Conservation (phyloP, 257 asterid species). For the Solanum etuberosum region DNA sequence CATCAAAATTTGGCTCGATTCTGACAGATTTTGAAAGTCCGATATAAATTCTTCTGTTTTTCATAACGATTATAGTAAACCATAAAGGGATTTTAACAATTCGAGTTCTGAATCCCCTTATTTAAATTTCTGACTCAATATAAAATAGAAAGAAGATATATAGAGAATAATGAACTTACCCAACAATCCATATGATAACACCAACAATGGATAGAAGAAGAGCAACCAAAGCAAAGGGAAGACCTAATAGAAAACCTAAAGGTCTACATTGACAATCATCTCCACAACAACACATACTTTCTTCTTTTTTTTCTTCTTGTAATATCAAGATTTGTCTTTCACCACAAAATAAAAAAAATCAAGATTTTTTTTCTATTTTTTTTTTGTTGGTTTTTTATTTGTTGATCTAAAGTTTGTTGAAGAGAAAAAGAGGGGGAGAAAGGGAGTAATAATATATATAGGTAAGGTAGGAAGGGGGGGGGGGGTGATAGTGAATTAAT, state of each 20-base stretch:
- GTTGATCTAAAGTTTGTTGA: not conserved
- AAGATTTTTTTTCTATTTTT: not conserved
- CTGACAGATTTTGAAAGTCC: not conserved
- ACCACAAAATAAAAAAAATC: not conserved
- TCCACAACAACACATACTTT: constrained; percentile 13
- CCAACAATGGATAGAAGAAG: constrained; percentile 20
- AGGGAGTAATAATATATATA: not conserved
- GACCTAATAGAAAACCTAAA: constrained; percentile 17
- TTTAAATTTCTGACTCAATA: not conserved
- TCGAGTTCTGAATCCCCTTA: not conserved
- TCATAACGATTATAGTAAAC: not conserved
- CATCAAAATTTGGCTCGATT: not conserved
- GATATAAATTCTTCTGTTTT: not conserved
- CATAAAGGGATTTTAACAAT: not conserved
- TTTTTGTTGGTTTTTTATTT: not conserved
- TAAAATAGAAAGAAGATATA: not conserved
- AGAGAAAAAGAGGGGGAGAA: not conserved
- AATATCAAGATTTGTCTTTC: not conserved
- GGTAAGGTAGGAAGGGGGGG: rapidly evolving
- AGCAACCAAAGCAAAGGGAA: constrained; percentile 18
- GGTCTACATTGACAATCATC: constrained; percentile 12
- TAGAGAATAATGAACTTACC: constrained; percentile 4
- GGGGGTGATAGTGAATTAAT: not conserved
- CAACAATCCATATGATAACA: constrained; percentile 16
- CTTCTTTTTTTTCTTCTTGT: not conserved